phyloP scores from a whole-genome alignment of 768 basidiomycete genomes.

The Baorangia bicolor region DNA sequence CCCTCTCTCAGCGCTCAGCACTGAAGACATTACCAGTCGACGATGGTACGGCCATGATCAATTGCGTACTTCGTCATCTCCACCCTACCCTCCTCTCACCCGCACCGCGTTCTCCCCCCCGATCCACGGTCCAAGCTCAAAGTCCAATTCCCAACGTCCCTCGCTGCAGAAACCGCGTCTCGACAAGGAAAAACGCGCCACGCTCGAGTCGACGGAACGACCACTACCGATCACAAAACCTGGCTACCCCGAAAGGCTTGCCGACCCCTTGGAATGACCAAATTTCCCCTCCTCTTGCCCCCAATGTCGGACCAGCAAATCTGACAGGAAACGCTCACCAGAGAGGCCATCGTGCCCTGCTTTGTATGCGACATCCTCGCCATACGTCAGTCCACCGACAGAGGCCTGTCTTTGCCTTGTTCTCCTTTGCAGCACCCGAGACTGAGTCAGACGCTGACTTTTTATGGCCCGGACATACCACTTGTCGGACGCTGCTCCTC shows the following conservation, averaged over 20 bases:
- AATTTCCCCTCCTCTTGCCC: too few relatives aligned
- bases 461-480: too few relatives aligned
- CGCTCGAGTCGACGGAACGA: conserved; percentile 8
- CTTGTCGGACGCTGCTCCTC: too few relatives aligned
- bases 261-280: too few relatives aligned
- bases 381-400: too few relatives aligned
- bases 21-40: conserved; percentile 50
- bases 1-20: background rate
- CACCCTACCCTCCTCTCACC: conserved; percentile 27
- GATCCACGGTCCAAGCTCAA: conserved; percentile 2
- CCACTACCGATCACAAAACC: conserved; percentile 42
- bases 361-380: too few relatives aligned
- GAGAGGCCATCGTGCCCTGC: too few relatives aligned
- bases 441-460: too few relatives aligned
- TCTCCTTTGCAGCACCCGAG: too few relatives aligned
- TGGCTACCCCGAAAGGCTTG: conserved; percentile 47
- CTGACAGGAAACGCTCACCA: too few relatives aligned
- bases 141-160: background rate
- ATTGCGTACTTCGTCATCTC: conserved; percentile 52
- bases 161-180: conserved; percentile 19
- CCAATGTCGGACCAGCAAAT: too few relatives aligned
- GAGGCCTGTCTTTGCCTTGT: too few relatives aligned
- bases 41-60: conserved; percentile 72
- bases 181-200: conserved; percentile 5
- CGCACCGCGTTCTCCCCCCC: conserved; percentile 5